A percentile compares a stretch with the other conserved stretches of the same genome.
Conservation (phyloP, 768 basidiomycete species). For the Collybia sp. region DNA sequence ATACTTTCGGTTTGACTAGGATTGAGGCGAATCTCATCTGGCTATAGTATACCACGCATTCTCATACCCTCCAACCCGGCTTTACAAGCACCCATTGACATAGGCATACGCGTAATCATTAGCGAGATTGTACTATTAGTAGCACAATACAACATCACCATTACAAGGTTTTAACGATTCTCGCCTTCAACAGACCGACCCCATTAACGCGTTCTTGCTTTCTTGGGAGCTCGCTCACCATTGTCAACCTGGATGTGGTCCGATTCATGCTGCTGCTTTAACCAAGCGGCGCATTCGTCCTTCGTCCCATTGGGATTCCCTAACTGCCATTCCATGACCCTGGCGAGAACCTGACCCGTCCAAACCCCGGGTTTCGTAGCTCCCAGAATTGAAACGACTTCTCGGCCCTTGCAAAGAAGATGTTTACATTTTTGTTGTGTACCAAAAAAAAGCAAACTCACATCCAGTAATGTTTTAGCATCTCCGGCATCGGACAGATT, state of each 20-base stretch:
- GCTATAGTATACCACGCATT: background rate
- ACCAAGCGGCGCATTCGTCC: conserved; percentile 68
- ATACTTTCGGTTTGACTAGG: conserved; percentile 12
- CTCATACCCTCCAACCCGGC: background rate
- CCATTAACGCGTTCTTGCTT: conserved; percentile 27
- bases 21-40: background rate
- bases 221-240: conserved; percentile 32
- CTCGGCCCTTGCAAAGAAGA: conserved; percentile 53
- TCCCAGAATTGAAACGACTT: conserved; percentile 50
- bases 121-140: background rate
- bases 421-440: no score
- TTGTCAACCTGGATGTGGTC: conserved; percentile 35
- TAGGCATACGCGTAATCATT: background rate
- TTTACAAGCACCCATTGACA: background rate
- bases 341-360: conserved; percentile 58
- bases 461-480: conserved; percentile 72
- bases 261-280: conserved; percentile 46
- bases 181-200: no score
- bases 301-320: conserved; percentile 63
- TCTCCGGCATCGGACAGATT: conserved; percentile 59
- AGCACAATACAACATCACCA: no score
- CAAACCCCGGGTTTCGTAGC: conserved; percentile 62
- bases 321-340: conserved; percentile 83
- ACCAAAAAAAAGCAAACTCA: conserved; percentile 37
- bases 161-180: no score